Conservation (phyloP, 306 rosid species). For the Trifolium dubium region DNA sequence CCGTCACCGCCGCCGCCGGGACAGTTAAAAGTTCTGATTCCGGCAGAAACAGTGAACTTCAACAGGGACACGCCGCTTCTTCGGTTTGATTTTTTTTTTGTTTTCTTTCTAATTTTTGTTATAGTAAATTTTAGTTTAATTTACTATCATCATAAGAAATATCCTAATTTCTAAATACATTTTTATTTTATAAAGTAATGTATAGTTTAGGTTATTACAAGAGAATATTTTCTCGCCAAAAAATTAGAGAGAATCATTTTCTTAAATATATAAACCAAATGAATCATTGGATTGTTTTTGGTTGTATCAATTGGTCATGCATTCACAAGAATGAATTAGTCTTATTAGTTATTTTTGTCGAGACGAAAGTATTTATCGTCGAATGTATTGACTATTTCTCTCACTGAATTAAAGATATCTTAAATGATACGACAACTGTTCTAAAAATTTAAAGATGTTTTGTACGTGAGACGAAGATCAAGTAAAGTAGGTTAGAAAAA, state of each 20-base stretch:
- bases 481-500: too few relatives aligned
- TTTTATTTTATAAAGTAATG: neutral
- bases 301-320: too few relatives aligned
- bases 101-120: neutral
- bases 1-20: neutral
- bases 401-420: too few relatives aligned
- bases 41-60: conserved; percentile 44
- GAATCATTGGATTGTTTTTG: too few relatives aligned
- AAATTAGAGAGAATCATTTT: neutral
- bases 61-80: conserved; percentile 48
- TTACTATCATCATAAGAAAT: neutral
- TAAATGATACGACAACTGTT: too few relatives aligned
- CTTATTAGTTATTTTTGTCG: too few relatives aligned
- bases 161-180: neutral
- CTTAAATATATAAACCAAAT: neutral
- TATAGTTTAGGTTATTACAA: neutral
- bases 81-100: conserved; percentile 48
- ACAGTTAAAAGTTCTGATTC: conserved; percentile 38
- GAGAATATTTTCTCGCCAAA: neutral
- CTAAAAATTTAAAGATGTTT: too few relatives aligned
- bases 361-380: too few relatives aligned
- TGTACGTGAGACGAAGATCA: too few relatives aligned
- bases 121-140: conserved; percentile 5
- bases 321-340: too few relatives aligned
- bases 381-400: too few relatives aligned